Conservation (phyloP, 192 early-diverging fungal species). For the Coemansia sp. region DNA sequence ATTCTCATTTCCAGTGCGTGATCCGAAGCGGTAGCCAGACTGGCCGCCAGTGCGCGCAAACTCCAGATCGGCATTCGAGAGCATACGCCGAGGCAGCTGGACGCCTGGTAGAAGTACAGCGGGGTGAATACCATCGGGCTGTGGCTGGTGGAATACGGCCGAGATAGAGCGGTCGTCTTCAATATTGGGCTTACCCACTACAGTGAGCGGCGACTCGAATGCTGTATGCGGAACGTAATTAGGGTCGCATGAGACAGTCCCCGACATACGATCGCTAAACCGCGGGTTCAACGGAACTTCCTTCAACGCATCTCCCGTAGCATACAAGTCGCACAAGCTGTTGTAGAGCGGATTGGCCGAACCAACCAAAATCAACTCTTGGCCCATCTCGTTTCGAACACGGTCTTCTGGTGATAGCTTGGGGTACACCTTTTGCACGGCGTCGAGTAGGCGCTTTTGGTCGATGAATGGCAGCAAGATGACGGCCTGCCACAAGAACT, state of each 20-base stretch:
- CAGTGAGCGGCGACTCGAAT: constrained; percentile 59
- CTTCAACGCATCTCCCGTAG: constrained; percentile 19
- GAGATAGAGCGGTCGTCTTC: constrained; percentile 64
- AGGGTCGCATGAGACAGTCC: constrained; percentile 58
- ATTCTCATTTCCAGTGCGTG: constrained; percentile 33
- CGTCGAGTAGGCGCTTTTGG: constrained; percentile 71
- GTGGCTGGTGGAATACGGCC: constrained; percentile 46
- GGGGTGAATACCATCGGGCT: constrained; percentile 25
- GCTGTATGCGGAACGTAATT: constrained; percentile 60
- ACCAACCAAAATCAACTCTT: constrained; percentile 59
- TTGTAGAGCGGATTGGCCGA: constrained; percentile 64
- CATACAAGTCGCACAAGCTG: constrained; percentile 48
- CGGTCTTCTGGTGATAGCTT: constrained; percentile 71
- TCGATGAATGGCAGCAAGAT: constrained; percentile 96
- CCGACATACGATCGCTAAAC: constrained; percentile 60
- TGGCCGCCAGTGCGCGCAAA: constrained; percentile 45
- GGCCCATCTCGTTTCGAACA: constrained; percentile 70
- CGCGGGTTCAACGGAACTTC: constrained; percentile 54
- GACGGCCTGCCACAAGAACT: constrained; percentile 91
- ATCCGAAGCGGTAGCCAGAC: constrained; percentile 24
- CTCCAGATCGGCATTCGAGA: constrained; percentile 33
- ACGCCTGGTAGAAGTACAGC: constrained; percentile 48
- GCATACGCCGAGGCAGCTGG: constrained; percentile 22
- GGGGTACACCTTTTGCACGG: constrained; percentile 65
- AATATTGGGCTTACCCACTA: constrained; percentile 58